phyloP scores from a whole-genome alignment of 2,329 filamentous ascomycete genomes.

The Colletotrichum orbiculare region DNA sequence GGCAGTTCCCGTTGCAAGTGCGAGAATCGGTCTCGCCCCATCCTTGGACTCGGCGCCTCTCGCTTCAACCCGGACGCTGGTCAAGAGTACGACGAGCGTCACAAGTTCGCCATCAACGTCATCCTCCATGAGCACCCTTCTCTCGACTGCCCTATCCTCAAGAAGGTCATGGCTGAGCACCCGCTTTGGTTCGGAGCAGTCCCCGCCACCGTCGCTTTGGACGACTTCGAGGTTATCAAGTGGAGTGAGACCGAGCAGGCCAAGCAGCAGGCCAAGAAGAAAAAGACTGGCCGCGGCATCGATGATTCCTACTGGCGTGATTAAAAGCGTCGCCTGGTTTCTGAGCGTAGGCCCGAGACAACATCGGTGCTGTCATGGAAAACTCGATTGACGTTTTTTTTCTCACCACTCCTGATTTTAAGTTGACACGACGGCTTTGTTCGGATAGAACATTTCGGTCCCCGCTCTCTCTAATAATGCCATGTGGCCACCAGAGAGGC shows the following conservation, averaged over 20 bases:
- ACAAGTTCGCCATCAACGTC: conserved; percentile 25
- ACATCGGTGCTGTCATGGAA: too few species aligned
- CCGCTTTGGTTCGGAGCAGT: conserved; percentile 25
- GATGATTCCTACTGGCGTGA: too few species aligned
- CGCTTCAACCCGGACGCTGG: not conserved
- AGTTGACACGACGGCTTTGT: too few species aligned
- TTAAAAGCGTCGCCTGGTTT: too few species aligned
- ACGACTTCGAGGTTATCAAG: conserved; percentile 4
- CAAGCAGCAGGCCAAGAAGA: not conserved
- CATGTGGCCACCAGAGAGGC: not conserved
- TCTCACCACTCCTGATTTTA: too few species aligned
- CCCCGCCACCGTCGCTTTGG: conserved; percentile 8
- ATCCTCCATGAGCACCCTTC: conserved; percentile 15
- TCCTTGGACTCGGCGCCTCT: conserved; percentile 16
- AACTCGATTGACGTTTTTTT: too few species aligned
- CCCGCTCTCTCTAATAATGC: not conserved
- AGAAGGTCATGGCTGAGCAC: not conserved
- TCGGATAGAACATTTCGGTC: too few species aligned
- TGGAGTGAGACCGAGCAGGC: not conserved
- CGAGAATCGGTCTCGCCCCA: conserved; percentile 11
- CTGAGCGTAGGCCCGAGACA: too few species aligned
- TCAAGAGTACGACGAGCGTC: not conserved
- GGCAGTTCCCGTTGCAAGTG: conserved; percentile 3
- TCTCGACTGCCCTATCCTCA: conserved; percentile 24
- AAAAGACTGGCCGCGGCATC: not conserved